Base-by-base conservation (phyloP, 2,329 filamentous ascomycete genomes). In the Coleophoma eucalyptorum region DNA sequence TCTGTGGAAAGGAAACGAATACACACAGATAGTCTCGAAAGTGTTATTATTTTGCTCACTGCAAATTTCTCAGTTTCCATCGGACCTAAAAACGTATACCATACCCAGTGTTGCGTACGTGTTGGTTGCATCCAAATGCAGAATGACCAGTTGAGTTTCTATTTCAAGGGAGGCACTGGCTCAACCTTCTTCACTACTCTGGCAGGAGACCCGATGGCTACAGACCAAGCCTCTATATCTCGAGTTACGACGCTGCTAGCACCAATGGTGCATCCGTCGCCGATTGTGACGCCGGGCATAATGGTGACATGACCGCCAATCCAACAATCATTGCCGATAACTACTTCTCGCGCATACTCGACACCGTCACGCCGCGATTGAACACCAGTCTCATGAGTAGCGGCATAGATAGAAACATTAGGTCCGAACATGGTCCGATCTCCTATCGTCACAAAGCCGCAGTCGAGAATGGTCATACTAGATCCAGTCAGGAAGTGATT, bases 381-480 rank as follows among this genome's bases (percentile, higher is more conserved):
- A 1, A 78, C 73, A 58, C 86, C 86, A 0, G 87, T 74, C 46
- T 89, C 86, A 64, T 93, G 89, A 0, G 82, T 86, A 0, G 80
- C 89, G 3, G 81, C 79, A 62, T 82, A 89, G 50, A 93, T 77
- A 44, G 75, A 81, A 0, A 91, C 86, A 59, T 83, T 85, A 0
- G 88, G 86, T 0, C 86, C 89, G 49, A 90, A 72, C 77, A 46
- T 21, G 15, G 44, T 37, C 11, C 50, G 45, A 18, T 49, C 43
- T 32, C 50, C 50, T 13, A 52, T 49, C 13, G 67, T 72, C 41
- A 91, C 83, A 4, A 81, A 70, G 57, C 81, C 87, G n/a, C 84
- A 89, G 64, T 93, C 89, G 12, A 91, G 71, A 53, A 90, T 43
- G 16, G 44, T 43, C 19, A 42, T 48, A 21, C 49, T 47, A 31